Evolutionary conservation across 768 basidiomycete species (phyloP), one percentile per base, ranked within the genome.

Genomic region (Lentinula sp.): DNA sequence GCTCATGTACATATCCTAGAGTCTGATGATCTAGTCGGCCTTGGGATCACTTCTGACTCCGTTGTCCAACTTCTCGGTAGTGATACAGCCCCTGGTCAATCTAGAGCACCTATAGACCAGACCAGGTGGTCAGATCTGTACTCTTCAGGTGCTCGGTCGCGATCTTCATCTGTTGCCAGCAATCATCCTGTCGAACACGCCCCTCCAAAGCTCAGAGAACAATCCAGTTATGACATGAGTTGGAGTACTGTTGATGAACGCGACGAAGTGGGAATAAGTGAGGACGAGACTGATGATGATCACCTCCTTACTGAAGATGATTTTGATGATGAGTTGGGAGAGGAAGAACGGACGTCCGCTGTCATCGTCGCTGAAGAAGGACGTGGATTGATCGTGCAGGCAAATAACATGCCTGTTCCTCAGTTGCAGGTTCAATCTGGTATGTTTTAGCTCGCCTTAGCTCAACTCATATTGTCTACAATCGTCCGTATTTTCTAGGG

Each of bases 291-390:
- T 9, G 82, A 82, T 66, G 79, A 81, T 51, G 78, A 77, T 63
- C 72, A 72, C 49, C 61, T 65, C 33, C 63, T 76, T 10, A 80
- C 78, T 28, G 82, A 80, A 32, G 77, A 79, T 43, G 79, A 80
- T 13, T 82, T 82, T 6, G 77, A 76, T 5, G 71, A 77, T 7
- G 78, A 81, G n/a, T 74, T 77, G 36, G 77, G 77, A 15, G 80
- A 83, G 42, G 87, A 89, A 56, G 88, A 91, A 66, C 81, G 87
- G 56, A 92, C 91, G 0, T 85, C 88, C 56, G 90, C 90, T 13
- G 79, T 85, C 51, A 84, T 93, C 61, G 78, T 93, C 54, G 91
- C 88, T 35, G 91, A 93, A 66, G 89, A 93, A 75, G 91, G 92
- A 18, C 83, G 87, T 49, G 90, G 89, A n/a, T 74, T 91, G 66